Evolutionary conservation across 441 rosid species (phyloP).

Genomic region (Populus hybrid): DNA sequence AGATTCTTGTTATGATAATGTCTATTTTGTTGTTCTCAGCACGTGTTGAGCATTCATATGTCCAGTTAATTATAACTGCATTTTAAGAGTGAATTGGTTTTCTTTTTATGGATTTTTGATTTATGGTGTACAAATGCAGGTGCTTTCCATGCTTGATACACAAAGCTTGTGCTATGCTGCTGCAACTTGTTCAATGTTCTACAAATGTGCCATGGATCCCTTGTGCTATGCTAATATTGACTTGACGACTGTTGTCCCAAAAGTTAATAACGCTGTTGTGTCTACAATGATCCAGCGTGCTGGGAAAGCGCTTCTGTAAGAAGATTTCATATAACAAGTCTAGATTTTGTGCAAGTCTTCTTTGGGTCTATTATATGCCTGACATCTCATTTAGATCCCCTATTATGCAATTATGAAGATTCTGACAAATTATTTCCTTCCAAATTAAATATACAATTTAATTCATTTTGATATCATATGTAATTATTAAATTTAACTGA

Average conservation of each 20-base stretch:
- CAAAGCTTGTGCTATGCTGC: constrained; percentile 73
- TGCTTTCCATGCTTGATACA: constrained; percentile 81
- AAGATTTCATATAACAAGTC: background rate
- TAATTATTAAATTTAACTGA: background rate
- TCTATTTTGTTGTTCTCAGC: background rate
- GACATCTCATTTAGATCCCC: background rate
- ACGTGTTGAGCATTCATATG: background rate
- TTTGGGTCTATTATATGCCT: background rate
- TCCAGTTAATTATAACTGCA: too few relatives aligned
- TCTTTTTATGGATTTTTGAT: background rate
- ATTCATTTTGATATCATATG: background rate
- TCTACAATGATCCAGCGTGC: constrained; percentile 78
- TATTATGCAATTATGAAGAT: background rate
- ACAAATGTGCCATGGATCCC: constrained; percentile 79
- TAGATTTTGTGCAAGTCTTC: background rate
- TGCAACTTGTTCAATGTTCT: constrained; percentile 74
- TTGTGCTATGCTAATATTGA: constrained; percentile 62
- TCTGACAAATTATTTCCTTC: background rate
- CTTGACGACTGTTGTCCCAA: constrained; percentile 62
- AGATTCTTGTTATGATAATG: background rate
- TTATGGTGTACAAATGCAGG: constrained; percentile 30
- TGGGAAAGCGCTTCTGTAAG: constrained; percentile 70
- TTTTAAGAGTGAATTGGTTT: too few relatives aligned
- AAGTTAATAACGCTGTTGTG: constrained; percentile 65
- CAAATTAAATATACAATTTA: background rate